Evolutionary conservation across 140 eudicot species (phyloP).

Genomic region (Senecio squalidus): DNA sequence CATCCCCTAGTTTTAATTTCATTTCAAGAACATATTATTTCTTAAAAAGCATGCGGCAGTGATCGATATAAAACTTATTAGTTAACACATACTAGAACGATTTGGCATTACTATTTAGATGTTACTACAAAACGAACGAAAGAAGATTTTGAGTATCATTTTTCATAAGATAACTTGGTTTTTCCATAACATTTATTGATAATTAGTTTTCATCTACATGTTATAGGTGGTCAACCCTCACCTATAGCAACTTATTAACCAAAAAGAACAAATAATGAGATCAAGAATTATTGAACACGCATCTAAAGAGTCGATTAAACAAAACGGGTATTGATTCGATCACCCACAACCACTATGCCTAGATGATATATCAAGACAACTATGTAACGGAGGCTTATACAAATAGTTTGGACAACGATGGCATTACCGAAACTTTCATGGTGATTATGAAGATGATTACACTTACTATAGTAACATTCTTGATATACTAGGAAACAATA

Average conservation of each 20-base stretch:
- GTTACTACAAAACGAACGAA: too few relatives aligned
- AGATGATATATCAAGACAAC: background rate
- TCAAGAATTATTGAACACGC: constrained; percentile 13
- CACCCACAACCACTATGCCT: constrained; percentile 11
- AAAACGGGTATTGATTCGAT: constrained; percentile 16
- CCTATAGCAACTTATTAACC: constrained; percentile 5
- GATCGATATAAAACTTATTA: too few relatives aligned
- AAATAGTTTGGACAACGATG: background rate
- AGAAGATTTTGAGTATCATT: too few relatives aligned
- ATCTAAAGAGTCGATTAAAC: constrained; percentile 10
- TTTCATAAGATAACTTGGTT: too few relatives aligned
- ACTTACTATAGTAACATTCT: background rate
- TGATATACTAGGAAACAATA: background rate
- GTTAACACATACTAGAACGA: too few relatives aligned
- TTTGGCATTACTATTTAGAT: too few relatives aligned
- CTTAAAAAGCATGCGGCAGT: too few relatives aligned
- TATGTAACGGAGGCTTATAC: background rate
- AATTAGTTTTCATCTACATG: constrained; percentile 3
- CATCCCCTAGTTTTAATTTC: background rate
- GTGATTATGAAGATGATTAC: background rate
- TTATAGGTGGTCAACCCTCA: constrained; percentile 15
- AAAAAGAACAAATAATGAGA: constrained; percentile 11
- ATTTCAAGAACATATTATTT: too few relatives aligned
- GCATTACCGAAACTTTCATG: background rate
- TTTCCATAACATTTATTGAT: too few relatives aligned